phyloP scores from a whole-genome alignment of 2,329 filamentous ascomycete species.

The Claviceps africana region DNA sequence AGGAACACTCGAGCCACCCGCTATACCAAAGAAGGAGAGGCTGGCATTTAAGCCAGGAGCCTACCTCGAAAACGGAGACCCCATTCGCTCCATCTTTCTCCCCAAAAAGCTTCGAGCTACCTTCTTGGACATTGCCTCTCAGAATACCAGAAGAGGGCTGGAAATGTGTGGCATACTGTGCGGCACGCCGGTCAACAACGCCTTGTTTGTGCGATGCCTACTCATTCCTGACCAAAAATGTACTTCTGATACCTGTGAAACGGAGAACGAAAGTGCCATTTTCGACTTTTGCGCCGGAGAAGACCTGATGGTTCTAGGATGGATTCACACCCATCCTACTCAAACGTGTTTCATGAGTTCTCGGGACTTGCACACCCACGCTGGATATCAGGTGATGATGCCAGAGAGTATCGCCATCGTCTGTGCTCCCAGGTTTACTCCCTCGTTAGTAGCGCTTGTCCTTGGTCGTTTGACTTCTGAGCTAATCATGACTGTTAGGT shows the following conservation, averaged over 20 bases:
- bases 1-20: slow-evolving; percentile 11
- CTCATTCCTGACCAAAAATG: slow-evolving; percentile 83
- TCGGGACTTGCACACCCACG: slow-evolving; percentile 83
- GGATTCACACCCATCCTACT: slow-evolving; percentile 95
- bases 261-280: slow-evolving; percentile 67
- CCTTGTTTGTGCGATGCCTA: slow-evolving; percentile 76
- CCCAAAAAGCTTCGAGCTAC: slow-evolving; percentile 57
- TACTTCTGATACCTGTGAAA: slow-evolving; percentile 90
- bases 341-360: slow-evolving; percentile 98
- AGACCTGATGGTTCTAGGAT: slow-evolving; percentile 75
- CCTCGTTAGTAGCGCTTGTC: slow-evolving; percentile 44
- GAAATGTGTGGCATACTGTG: slow-evolving; percentile 95
- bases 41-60: slow-evolving; percentile 63
- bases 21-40: slow-evolving; percentile 34
- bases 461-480: not conserved
- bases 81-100: slow-evolving; percentile 77
- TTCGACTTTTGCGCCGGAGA: slow-evolving; percentile 82
- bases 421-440: slow-evolving; percentile 69
- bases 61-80: slow-evolving; percentile 77
- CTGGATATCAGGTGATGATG: slow-evolving; percentile 91
- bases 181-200: slow-evolving; percentile 81
- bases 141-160: slow-evolving; percentile 68
- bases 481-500: slow-evolving; percentile 32
- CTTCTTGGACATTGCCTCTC: slow-evolving; percentile 60
- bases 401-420: slow-evolving; percentile 95